Conservation (phyloP, 2,329 filamentous ascomycete species). For the Colletotrichum magnum region DNA sequence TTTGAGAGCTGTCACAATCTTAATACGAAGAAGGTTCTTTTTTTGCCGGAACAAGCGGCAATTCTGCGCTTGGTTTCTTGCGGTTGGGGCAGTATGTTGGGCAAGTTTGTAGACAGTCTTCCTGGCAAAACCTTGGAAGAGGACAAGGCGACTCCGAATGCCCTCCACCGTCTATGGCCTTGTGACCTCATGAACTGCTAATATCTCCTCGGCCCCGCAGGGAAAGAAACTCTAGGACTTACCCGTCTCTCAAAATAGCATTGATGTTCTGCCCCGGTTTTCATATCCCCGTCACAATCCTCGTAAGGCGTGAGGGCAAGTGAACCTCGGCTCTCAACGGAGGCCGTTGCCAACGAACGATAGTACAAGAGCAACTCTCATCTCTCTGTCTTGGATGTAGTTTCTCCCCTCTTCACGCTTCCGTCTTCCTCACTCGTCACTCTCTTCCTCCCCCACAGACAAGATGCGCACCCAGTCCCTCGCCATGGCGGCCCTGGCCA, state of each 20-base stretch:
- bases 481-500: slow-evolving; percentile 23
- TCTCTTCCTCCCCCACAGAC: background rate
- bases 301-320: background rate
- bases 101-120: background rate
- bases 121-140: too few species aligned
- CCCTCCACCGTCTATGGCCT: too few species aligned
- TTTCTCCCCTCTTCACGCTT: background rate
- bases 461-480: slow-evolving; percentile 28
- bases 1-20: slow-evolving; percentile 12
- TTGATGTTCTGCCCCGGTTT: slow-evolving; percentile 2
- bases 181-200: too few species aligned
- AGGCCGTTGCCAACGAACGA: background rate
- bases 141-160: too few species aligned
- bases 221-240: background rate
- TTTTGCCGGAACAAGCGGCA: background rate
- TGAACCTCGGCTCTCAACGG: background rate
- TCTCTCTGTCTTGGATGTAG: background rate
- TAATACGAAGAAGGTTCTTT: slow-evolving; percentile 30
- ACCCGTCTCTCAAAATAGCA: slow-evolving; percentile 25
- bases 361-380: slow-evolving; percentile 6
- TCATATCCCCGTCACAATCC: slow-evolving; percentile 1
- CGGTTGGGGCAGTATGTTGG: background rate
- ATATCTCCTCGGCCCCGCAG: background rate
- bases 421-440: slow-evolving; percentile 7
- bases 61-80: background rate